Conservation (phyloP, 495 filamentous ascomycete genomes). For the Glutinoglossum americanum region DNA sequence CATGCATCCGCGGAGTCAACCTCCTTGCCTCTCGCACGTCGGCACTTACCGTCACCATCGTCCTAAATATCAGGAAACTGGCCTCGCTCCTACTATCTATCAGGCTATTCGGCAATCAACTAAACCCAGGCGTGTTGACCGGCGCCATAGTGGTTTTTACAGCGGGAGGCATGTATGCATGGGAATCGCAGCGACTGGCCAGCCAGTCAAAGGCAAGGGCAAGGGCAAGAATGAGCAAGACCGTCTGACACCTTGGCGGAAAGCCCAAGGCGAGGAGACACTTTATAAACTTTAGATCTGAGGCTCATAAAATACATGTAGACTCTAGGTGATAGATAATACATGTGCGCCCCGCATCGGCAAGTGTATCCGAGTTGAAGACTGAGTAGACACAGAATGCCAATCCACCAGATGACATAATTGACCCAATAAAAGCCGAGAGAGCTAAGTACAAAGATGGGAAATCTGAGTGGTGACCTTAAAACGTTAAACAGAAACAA, state of each 20-base stretch:
- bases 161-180: constrained; percentile 71
- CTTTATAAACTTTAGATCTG: neutral
- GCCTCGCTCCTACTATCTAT: constrained; percentile 78
- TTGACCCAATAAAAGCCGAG: neutral
- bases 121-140: constrained; percentile 50
- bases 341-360: neutral
- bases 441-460: neutral
- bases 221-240: neutral
- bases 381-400: neutral
- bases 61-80: constrained; percentile 89
- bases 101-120: constrained; percentile 71
- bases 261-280: neutral
- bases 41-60: constrained; percentile 85
- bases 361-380: neutral
- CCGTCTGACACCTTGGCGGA: neutral
- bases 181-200: constrained; percentile 27
- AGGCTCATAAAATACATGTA: neutral
- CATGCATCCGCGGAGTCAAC: constrained; percentile 89
- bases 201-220: neutral
- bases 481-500: neutral
- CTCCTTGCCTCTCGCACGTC: constrained; percentile 65
- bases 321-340: neutral
- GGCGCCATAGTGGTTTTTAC: constrained; percentile 74
- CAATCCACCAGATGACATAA: neutral
- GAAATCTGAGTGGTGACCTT: neutral